These are phyloP conservation scores for Candida sanyaensis DNA, from an alignment of 1,139 yeast species.

Conservation along the genomic window DNA sequence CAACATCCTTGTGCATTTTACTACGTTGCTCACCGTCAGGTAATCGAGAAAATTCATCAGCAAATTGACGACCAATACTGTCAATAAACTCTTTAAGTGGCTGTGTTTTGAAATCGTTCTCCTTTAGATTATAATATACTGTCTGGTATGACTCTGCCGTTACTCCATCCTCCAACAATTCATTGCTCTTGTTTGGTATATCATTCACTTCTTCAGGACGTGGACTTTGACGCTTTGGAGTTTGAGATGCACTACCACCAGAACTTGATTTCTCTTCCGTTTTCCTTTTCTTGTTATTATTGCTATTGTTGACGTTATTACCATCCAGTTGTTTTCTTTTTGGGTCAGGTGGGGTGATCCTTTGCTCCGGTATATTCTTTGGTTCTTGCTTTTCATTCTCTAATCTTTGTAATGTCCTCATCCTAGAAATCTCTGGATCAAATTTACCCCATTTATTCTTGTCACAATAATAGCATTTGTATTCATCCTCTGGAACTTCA, in stretches of 20 bases:
- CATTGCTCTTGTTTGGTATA: constrained; percentile 42
- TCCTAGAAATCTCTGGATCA: constrained; percentile 41
- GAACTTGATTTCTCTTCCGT: constrained; percentile 15
- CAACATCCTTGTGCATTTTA: constrained; percentile 16
- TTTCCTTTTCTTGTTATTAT: constrained; percentile 21
- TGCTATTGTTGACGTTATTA: constrained; percentile 15
- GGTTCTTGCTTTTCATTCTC: constrained; percentile 15
- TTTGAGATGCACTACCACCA: constrained; percentile 1
- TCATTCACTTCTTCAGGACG: constrained; percentile 14
- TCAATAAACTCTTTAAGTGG: constrained; percentile 27
- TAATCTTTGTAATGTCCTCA: constrained; percentile 36
- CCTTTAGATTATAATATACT: constrained; percentile 47
- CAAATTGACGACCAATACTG: constrained; percentile 24
- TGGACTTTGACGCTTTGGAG: constrained; percentile 4
- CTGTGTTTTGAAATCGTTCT: constrained; percentile 51
- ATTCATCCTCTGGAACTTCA: constrained; percentile 78
- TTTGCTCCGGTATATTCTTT: constrained; percentile 5
- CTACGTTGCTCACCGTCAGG: constrained; percentile 16
- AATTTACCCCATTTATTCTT: constrained; percentile 53
- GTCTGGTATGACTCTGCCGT: constrained; percentile 54
- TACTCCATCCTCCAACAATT: constrained; percentile 40
- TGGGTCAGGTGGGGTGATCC: background rate
- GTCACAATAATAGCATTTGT: constrained; percentile 80
- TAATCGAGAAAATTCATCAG: constrained; percentile 12
- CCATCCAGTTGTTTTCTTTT: constrained; percentile 34